Base-by-base conservation (phyloP, 768 basidiomycete genomes). In the Tricholoma bakamatsutake region DNA sequence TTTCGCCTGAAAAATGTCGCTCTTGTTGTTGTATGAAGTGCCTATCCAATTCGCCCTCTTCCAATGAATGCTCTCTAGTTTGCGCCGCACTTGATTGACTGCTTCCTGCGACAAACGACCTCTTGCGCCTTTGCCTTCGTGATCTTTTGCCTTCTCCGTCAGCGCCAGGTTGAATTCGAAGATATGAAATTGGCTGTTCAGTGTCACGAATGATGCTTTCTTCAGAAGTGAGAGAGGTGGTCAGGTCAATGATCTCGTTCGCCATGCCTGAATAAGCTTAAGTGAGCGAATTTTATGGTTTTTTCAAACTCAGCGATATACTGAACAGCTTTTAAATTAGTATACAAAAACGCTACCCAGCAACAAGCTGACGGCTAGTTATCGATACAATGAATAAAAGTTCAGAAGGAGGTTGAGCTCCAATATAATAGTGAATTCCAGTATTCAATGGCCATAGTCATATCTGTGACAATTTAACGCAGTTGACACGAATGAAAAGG, bases 391-490 rank as follows among this genome's bases (percentile, higher is more conserved):
- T 34, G 40, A 33, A 21, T 45, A 13, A 42, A 18, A 48, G 15
- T 21, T 50, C 37, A 18, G 48, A 46, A 27, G 45, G 43, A 56
- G 58, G 60, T 63, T 63, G 58, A 63, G 49, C 49, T 24, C 52
- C 45, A 31, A n/a, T 21, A n/a, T n/a, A 30, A 21, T 21, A 28
- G 30, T 2, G 5, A 6, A 28, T 15, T 12, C 18, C 17, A 42
- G 9, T 18, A 31, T 33, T 64, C 67, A 76, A 60, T 77, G 76
- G 42, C 66, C 69, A 51, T 78, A 78, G 53, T 77, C 76, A 58
- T 77, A 77, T 59, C 76, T 77, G 49, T 28, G 10, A 17, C 21
- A 31, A 28, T 21, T 43, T 30, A 13, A 17, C 37, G 42, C 17
- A 37, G n/a, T 15, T 18, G 24, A 51, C 30, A 12, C 45, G 15